Percentiles rank a stretch among this genome's conserved stretches.
Conservation (phyloP, 176 grass and related monocot species). For the Carex parvula region DNA sequence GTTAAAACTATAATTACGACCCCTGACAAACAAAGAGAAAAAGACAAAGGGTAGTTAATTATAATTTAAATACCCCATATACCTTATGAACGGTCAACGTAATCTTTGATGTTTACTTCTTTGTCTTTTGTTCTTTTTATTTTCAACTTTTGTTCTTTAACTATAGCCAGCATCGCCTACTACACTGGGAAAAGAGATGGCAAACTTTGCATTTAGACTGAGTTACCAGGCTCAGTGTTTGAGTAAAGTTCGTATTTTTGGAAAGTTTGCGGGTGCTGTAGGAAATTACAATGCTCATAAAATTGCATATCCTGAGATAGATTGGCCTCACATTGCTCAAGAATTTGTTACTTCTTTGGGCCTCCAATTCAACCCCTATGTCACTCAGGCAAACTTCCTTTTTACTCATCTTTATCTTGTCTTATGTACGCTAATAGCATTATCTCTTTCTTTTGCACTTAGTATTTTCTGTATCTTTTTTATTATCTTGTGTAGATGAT, state of each 20-base stretch:
- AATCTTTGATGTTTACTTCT: neutral
- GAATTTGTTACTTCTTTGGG: slow-evolving; percentile 84
- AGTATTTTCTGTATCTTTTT: neutral
- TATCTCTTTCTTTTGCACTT: neutral
- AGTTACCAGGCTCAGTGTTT: slow-evolving; percentile 54
- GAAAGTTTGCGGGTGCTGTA: slow-evolving; percentile 92
- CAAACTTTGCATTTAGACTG: slow-evolving; percentile 76
- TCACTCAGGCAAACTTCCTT: slow-evolving; percentile 65
- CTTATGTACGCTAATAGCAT: neutral
- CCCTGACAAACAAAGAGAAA: neutral
- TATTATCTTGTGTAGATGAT: neutral
- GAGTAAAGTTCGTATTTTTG: slow-evolving; percentile 52
- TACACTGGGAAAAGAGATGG: slow-evolving; percentile 97
- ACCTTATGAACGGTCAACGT: neutral
- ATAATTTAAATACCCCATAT: neutral
- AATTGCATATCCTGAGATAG: slow-evolving; percentile 72
- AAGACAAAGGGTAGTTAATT: slow-evolving; percentile 6
- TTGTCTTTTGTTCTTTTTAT: neutral
- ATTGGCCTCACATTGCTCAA: slow-evolving; percentile 75
- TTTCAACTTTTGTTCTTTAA: slow-evolving; percentile 15
- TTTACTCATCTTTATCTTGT: neutral
- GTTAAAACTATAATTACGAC: neutral
- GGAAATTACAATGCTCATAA: slow-evolving; percentile 97
- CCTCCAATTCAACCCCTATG: slow-evolving; percentile 79
- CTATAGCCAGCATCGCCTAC: slow-evolving; percentile 93